Evolutionary conservation across 192 early-diverging fungal species (phyloP).

Genomic region (Geranomyces variabilis): DNA sequence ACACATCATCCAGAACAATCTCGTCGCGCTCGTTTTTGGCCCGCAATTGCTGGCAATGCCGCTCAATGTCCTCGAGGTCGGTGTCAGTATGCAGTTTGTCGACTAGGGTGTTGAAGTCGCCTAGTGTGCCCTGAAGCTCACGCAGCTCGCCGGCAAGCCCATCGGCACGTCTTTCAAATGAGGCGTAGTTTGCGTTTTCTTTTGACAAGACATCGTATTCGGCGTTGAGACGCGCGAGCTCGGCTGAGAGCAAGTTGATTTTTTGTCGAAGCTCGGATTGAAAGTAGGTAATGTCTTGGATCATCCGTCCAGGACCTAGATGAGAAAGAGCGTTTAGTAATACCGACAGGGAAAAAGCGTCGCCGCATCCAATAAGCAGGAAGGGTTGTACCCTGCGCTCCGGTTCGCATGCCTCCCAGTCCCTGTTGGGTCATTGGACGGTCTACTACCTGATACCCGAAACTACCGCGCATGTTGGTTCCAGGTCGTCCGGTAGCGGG

Average conservation of each 20-base stretch:
- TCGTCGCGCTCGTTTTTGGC: slow-evolving; percentile 52
- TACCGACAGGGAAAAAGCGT: neutral
- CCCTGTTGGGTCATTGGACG: slow-evolving; percentile 68
- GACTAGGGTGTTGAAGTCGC: slow-evolving; percentile 59
- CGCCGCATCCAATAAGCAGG: neutral
- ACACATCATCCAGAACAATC: slow-evolving; percentile 52
- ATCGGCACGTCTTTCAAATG: slow-evolving; percentile 62
- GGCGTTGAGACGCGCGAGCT: slow-evolving; percentile 50
- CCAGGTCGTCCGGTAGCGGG: slow-evolving; percentile 41
- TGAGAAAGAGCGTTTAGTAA: neutral
- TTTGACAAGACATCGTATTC: slow-evolving; percentile 50
- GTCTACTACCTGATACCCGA: slow-evolving; percentile 51
- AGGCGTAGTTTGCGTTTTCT: slow-evolving; percentile 53
- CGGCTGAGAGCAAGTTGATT: slow-evolving; percentile 45
- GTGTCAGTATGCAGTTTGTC: slow-evolving; percentile 63
- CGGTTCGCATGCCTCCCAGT: slow-evolving; percentile 53
- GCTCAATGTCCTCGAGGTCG: slow-evolving; percentile 62
- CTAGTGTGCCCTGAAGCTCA: slow-evolving; percentile 60
- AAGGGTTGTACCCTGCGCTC: slow-evolving; percentile 21
- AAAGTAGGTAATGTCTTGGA: slow-evolving; percentile 61
- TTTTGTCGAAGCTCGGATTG: slow-evolving; percentile 59
- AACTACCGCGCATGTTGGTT: slow-evolving; percentile 32
- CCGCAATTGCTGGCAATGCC: slow-evolving; percentile 49
- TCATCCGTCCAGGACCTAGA: slow-evolving; percentile 47
- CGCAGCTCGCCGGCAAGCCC: slow-evolving; percentile 52